Conservation (phyloP, 2,329 filamentous ascomycete species). For the Ceratocystis papillata region DNA sequence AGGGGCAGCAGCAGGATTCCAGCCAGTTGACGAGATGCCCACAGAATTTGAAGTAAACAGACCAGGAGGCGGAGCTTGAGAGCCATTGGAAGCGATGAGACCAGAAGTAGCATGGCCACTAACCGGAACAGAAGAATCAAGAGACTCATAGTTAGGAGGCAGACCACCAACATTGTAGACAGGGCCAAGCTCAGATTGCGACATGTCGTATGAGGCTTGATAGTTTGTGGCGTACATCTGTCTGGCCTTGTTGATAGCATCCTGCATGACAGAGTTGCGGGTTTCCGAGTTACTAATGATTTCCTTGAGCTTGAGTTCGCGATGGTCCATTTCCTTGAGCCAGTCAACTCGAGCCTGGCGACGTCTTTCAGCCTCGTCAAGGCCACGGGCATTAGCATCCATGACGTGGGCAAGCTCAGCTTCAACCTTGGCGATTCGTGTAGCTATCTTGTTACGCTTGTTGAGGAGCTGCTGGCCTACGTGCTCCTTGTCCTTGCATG, state of each 20-base stretch:
- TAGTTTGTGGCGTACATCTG: conserved; percentile 28
- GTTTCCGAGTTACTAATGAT: conserved; percentile 33
- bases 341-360: conserved; percentile 41
- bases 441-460: conserved; percentile 61
- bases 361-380: conserved; percentile 52
- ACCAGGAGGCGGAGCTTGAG: conserved; percentile 2
- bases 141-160: conserved; percentile 13
- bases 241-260: conserved; percentile 34
- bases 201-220: conserved; percentile 3
- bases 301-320: conserved; percentile 37
- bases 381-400: conserved; percentile 55
- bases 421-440: conserved; percentile 60
- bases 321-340: conserved; percentile 38
- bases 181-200: conserved; percentile 19
- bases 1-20: conserved; percentile 32
- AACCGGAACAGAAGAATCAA: not conserved
- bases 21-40: conserved; percentile 25
- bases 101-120: conserved; percentile 11
- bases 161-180: conserved; percentile 16
- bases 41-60: conserved; percentile 10
- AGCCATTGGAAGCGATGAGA: conserved; percentile 4
- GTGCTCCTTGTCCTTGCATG: conserved; percentile 51
- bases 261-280: conserved; percentile 34
- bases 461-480: conserved; percentile 54
- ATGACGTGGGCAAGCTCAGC: conserved; percentile 60